Evolutionary conservation across 106 monocot genomes (phyloP), one percentile per base, ranked within the genome.

Genomic region (Apostasia shenzhenica): DNA sequence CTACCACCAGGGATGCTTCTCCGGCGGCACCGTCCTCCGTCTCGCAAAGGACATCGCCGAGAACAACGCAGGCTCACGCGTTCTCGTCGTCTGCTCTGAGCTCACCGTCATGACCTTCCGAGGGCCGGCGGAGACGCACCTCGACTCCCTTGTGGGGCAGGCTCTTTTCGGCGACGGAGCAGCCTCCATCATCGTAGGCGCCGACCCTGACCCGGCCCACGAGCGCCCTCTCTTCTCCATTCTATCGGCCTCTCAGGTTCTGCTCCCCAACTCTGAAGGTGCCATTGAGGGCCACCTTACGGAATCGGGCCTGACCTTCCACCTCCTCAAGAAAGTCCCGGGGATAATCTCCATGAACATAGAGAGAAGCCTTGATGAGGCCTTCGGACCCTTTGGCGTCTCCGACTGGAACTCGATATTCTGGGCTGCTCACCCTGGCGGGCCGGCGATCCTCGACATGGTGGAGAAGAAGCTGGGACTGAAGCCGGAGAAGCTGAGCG

Each of bases 1-100:
- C 37, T 70, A 70, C 70, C 51, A 53, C 56, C 70, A 70, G 14
- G 70, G 70, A 11, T 70, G 70, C 57, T 66, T 66, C 46, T 45
- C 66, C 7, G 66, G 66, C 26, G 66, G 66, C 66, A 66, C 66
- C 6, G 60, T 60, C 37, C 60, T 60, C 39, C 60, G 60, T 39
- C 60, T 60, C 9, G 60, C 60, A 4, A 60, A 60, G 60, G 60
- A 60, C 37, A 26, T 60, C 60, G 14, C 60, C 14, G 60, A 60
- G 60, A 60, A 60, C 60, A 60, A 60, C 60, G 40, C 40, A 1
- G 60, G 66, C 39, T 26, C 60, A 39, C 60, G 60, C 3, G 60
- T 60, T 60, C 60, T 60, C 38, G 60, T 60, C 3, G 60, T 60
- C 37, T 60, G 60, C 38, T 66, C 66, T 2, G 66, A 66, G 14